phyloP scores from a whole-genome alignment of 2,329 filamentous ascomycete genomes.

The Colletotrichum gloeosporioides region DNA sequence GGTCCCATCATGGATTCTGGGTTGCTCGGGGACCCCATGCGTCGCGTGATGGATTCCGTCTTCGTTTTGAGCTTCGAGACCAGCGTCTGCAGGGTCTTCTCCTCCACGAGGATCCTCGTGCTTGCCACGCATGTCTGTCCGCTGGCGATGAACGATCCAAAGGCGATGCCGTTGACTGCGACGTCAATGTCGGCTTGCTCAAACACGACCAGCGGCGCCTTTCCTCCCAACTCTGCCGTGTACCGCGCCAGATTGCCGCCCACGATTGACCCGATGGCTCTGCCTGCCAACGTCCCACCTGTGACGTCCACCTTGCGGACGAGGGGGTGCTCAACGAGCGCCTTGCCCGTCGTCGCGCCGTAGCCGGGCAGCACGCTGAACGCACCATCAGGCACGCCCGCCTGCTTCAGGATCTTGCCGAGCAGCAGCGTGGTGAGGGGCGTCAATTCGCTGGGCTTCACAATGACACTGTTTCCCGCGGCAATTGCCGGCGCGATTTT shows the following conservation, averaged over 20 bases:
- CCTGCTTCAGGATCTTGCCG: slow-evolving; percentile 65
- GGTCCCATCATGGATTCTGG: slow-evolving; percentile 67
- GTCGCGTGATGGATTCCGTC: slow-evolving; percentile 56
- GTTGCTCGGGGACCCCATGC: slow-evolving; percentile 64
- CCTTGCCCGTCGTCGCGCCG: slow-evolving; percentile 56
- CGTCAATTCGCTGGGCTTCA: slow-evolving; percentile 69
- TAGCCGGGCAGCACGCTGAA: slow-evolving; percentile 66
- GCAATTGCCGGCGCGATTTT: slow-evolving; percentile 67
- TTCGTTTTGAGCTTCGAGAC: slow-evolving; percentile 68
- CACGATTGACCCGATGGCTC: slow-evolving; percentile 70
- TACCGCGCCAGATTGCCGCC: slow-evolving; percentile 72
- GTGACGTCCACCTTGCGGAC: slow-evolving; percentile 76
- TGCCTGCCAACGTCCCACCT: slow-evolving; percentile 74
- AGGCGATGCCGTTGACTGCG: slow-evolving; percentile 72
- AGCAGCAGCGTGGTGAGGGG: slow-evolving; percentile 66
- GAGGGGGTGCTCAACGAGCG: slow-evolving; percentile 55
- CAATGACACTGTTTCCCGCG: slow-evolving; percentile 62
- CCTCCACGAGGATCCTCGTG: slow-evolving; percentile 77
- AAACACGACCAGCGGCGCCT: slow-evolving; percentile 73
- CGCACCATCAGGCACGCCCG: slow-evolving; percentile 74
- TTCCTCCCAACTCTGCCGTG: slow-evolving; percentile 75
- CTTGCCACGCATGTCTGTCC: slow-evolving; percentile 70
- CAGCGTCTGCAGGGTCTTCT: slow-evolving; percentile 69
- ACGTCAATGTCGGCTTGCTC: slow-evolving; percentile 68
- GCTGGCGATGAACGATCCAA: slow-evolving; percentile 60